Evolutionary conservation across 371 early-diverging fungal genomes (phyloP).

Genomic region (Mucor piriformis): DNA sequence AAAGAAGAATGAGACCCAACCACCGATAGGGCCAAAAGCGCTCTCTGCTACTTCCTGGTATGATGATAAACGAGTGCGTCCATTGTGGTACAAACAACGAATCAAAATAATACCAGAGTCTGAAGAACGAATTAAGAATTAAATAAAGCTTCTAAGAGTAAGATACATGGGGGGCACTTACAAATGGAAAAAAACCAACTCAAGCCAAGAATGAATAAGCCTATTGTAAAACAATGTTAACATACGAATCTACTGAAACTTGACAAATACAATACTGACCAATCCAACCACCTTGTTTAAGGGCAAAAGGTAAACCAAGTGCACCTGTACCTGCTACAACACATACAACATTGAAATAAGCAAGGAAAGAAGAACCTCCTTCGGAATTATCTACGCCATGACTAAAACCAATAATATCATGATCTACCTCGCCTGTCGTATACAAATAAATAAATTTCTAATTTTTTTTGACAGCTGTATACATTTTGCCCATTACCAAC

Average conservation of each 20-base stretch:
- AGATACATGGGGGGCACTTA: slow-evolving; percentile 25
- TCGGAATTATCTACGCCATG: slow-evolving; percentile 42
- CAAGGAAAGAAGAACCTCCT: slow-evolving; percentile 43
- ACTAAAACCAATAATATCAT: slow-evolving; percentile 24
- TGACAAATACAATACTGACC: slow-evolving; percentile 32
- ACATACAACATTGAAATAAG: slow-evolving; percentile 73
- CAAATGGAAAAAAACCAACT: slow-evolving; percentile 47
- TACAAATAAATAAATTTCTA: background rate
- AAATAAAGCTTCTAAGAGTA: too few relatives aligned
- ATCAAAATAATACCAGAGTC: slow-evolving; percentile 76
- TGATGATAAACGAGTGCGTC: slow-evolving; percentile 37
- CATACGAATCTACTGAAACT: background rate
- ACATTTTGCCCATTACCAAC: slow-evolving; percentile 7
- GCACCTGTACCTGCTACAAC: slow-evolving; percentile 88
- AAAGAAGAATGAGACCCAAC: slow-evolving; percentile 66
- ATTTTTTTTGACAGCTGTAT: slow-evolving; percentile 3
- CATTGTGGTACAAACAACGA: slow-evolving; percentile 73
- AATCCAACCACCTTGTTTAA: slow-evolving; percentile 85
- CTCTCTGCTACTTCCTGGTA: slow-evolving; percentile 64
- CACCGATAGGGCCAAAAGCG: slow-evolving; percentile 68
- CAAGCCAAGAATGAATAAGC: slow-evolving; percentile 40
- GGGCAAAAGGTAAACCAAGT: slow-evolving; percentile 80
- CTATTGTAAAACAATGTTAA: slow-evolving; percentile 7
- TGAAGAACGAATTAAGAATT: slow-evolving; percentile 67
- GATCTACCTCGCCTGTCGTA: slow-evolving; percentile 4